Evolutionary conservation across 1,284 basidiomycete genomes (phyloP).

Genomic region (Sutorius eximius): DNA sequence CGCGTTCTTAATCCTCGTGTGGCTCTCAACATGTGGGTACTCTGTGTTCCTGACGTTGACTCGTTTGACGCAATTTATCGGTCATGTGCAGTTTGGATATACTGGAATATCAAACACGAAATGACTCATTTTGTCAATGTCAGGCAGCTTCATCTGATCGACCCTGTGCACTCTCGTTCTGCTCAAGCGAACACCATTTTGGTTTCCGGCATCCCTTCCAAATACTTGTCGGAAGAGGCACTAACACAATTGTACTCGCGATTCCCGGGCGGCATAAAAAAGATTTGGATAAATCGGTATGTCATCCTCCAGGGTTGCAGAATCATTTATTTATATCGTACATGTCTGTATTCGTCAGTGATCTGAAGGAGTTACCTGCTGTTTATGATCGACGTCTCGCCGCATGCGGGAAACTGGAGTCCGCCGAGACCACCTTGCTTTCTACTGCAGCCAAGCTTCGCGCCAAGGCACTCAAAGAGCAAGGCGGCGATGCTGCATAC

Average conservation of each 20-base stretch:
- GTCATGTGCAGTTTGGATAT: slow-evolving; percentile 67
- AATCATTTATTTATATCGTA: neutral
- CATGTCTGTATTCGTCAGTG: slow-evolving; percentile 30
- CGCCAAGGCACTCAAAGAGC: slow-evolving; percentile 47
- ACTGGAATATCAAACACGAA: slow-evolving; percentile 79
- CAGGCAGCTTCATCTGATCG: slow-evolving; percentile 85
- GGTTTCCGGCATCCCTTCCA: slow-evolving; percentile 85
- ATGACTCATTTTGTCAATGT: slow-evolving; percentile 79
- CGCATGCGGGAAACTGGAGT: slow-evolving; percentile 80
- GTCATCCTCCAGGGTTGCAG: slow-evolving; percentile 4
- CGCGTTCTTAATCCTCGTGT: slow-evolving; percentile 74
- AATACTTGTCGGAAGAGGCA: slow-evolving; percentile 67
- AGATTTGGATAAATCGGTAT: slow-evolving; percentile 86
- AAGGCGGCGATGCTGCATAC: slow-evolving; percentile 21
- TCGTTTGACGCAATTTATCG: neutral
- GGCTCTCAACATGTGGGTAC: slow-evolving; percentile 71
- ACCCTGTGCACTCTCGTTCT: slow-evolving; percentile 65
- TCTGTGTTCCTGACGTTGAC: neutral
- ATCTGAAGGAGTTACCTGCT: slow-evolving; percentile 83
- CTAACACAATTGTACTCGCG: slow-evolving; percentile 69
- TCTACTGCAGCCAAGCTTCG: slow-evolving; percentile 71
- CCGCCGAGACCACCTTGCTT: slow-evolving; percentile 77
- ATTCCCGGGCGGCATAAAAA: slow-evolving; percentile 82
- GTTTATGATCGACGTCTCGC: slow-evolving; percentile 77
- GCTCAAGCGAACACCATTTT: slow-evolving; percentile 88